Percentiles rank a stretch among this genome's conserved stretches.
These are phyloP conservation scores for Litchi chinensis DNA, from an alignment of 345 rosid species.

Conservation along the genomic window DNA sequence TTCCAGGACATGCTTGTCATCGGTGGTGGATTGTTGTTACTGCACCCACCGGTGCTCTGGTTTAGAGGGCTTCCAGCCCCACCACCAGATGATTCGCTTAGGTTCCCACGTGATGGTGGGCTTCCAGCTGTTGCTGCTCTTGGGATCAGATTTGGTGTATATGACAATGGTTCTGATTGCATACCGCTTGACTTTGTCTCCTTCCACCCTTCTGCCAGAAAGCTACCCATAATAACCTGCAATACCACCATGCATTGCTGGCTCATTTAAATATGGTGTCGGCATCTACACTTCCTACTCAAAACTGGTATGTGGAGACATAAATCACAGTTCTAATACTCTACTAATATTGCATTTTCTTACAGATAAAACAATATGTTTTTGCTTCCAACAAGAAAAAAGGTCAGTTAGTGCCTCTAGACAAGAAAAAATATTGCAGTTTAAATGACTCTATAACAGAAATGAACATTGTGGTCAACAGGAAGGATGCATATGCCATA, in stretches of 20 bases:
- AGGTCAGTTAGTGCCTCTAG: too few species aligned
- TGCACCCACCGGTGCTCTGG: constrained; percentile 44
- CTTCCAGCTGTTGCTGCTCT: constrained; percentile 40
- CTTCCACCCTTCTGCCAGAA: constrained; percentile 45
- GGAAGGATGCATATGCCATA: neutral
- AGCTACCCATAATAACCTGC: constrained; percentile 58
- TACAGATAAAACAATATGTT: neutral
- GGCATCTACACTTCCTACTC: neutral
- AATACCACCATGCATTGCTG: neutral
- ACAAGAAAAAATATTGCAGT: neutral
- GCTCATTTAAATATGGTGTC: neutral
- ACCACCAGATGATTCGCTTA: constrained; percentile 62
- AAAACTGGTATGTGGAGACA: neutral
- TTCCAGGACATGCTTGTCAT: constrained; percentile 46
- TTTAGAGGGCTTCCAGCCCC: constrained; percentile 56
- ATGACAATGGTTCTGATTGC: constrained; percentile 37
- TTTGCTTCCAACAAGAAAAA: neutral
- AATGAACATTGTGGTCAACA: neutral
- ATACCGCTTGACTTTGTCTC: constrained; percentile 34
- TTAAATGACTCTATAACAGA: neutral
- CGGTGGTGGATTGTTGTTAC: constrained; percentile 40
- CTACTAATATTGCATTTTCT: neutral
- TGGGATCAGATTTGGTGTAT: constrained; percentile 19
- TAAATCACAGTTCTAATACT: neutral
- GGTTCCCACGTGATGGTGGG: constrained; percentile 53